Conservation (phyloP, 352 stramenopile species). For the Phytopythium helicoides region DNA sequence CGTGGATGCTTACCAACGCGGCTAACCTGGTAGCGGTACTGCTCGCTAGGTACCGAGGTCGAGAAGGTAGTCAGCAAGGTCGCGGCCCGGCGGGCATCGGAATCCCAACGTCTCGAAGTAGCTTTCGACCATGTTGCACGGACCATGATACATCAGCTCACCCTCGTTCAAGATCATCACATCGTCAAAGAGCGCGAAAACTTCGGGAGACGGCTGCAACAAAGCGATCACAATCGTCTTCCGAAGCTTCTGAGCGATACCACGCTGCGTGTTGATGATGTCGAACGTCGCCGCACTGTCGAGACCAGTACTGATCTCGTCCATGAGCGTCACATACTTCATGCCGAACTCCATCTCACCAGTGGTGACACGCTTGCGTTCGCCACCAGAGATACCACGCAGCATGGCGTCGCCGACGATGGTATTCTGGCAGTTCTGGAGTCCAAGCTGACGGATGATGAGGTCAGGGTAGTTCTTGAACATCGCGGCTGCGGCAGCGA, state of each 20-base stretch:
- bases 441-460: slow-evolving; percentile 32
- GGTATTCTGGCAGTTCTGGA: slow-evolving; percentile 43
- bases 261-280: slow-evolving; percentile 28
- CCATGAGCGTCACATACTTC: slow-evolving; percentile 75
- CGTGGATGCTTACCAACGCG: slow-evolving; percentile 15
- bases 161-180: slow-evolving; percentile 70
- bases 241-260: slow-evolving; percentile 16
- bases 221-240: slow-evolving; percentile 61
- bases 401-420: slow-evolving; percentile 56
- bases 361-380: slow-evolving; percentile 70
- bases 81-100: slow-evolving; percentile 21
- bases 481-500: slow-evolving; percentile 18
- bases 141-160: slow-evolving; percentile 74
- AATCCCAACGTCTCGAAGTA: slow-evolving; percentile 45
- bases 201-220: slow-evolving; percentile 87
- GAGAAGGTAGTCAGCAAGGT: slow-evolving; percentile 31
- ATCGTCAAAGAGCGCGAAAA: slow-evolving; percentile 81
- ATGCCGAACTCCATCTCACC: slow-evolving; percentile 86
- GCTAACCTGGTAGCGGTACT: slow-evolving; percentile 18
- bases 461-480: slow-evolving; percentile 37
- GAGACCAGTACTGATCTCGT: slow-evolving; percentile 93
- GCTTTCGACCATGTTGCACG: slow-evolving; percentile 12
- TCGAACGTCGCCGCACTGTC: slow-evolving; percentile 54
- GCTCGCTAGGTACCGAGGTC: slow-evolving; percentile 24
- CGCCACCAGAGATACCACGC: slow-evolving; percentile 63